Evolutionary conservation across 495 filamentous ascomycete genomes (phyloP).

Genomic region (Letharia columbiana): DNA sequence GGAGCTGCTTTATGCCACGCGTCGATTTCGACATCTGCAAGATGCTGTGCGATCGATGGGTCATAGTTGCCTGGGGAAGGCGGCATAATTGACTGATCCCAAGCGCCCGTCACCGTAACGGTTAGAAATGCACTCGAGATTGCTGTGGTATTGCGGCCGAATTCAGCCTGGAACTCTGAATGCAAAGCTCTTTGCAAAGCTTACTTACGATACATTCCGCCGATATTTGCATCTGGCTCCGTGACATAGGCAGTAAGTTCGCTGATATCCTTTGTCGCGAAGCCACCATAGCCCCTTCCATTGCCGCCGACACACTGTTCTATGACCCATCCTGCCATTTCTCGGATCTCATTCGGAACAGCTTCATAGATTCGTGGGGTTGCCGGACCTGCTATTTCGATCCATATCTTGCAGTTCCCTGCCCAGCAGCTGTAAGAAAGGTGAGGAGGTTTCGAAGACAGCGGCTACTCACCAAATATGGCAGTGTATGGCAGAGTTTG

Average conservation of each 20-base stretch:
- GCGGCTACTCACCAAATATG: neutral
- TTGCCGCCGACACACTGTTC: neutral
- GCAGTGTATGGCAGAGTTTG: neutral
- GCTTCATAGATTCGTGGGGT: neutral
- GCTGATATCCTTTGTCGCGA: constrained; percentile 1
- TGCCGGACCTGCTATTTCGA: constrained; percentile 1
- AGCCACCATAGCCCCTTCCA: neutral
- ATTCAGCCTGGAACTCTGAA: neutral
- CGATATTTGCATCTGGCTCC: neutral
- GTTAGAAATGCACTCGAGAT: neutral
- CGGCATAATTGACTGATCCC: neutral
- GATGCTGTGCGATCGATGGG: neutral
- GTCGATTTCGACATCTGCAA: neutral
- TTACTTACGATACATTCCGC: neutral
- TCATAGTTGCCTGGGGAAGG: constrained; percentile 2
- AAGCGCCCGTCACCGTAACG: neutral
- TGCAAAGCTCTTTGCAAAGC: neutral
- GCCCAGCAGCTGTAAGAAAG: neutral
- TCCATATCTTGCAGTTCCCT: constrained; percentile 1
- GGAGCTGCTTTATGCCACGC: neutral
- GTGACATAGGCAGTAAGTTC: neutral
- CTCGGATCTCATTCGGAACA: neutral
- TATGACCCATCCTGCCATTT: neutral
- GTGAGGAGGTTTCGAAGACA: neutral
- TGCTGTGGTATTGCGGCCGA: neutral